Evolutionary conservation across 2,329 filamentous ascomycete genomes (phyloP), one percentile per base, ranked within the genome.

Genomic region (Dothiorella sarmentorum): DNA sequence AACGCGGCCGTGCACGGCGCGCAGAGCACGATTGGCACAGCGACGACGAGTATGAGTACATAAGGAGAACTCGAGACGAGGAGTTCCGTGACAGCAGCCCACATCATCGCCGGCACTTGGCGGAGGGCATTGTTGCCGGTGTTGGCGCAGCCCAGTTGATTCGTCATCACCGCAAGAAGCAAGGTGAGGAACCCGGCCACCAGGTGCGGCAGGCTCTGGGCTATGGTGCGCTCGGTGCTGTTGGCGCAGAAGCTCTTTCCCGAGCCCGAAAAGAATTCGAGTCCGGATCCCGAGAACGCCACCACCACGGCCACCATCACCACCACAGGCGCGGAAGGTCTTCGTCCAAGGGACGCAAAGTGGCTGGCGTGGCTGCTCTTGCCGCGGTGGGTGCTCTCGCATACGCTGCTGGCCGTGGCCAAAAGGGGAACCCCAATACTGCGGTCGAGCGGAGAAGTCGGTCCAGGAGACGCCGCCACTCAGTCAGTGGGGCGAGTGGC

Each of bases 1-100:
- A 73, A 47, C 69, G 70, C 43, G 64, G 65, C 26, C 68, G 76
- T 51, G 74, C 71, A 45, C 38, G 43, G n/a, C 56, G 55, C 33
- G 47, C 37, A 22, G 65, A 76, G 60, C 73, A 69, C 37, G 73
- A 75, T 24, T 73, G 73, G 43, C 74, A 76, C 47, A 83, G 83
- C 64, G 84, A 86, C 65, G 83, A 86, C 62, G 84, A 84, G 65
- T 80, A 82, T 66, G 81, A 85, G 57, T 84, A 85, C 64, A 74
- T 84, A 35, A 80, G 79, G 80, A 72, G 78, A 80, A 76, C 65
- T 79, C 74, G 65, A 75, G 65, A 29, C 9, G 44, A 51, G 17
- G 31, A 47, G 9, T 58, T 75, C 71, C 40, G 69, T 66, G 70
- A 71, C 22, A 64, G 68, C 18, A 69, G 78, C 56, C 77, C 78